phyloP scores from a whole-genome alignment of 176 grass and related monocot species.

The Poa pratensis region DNA sequence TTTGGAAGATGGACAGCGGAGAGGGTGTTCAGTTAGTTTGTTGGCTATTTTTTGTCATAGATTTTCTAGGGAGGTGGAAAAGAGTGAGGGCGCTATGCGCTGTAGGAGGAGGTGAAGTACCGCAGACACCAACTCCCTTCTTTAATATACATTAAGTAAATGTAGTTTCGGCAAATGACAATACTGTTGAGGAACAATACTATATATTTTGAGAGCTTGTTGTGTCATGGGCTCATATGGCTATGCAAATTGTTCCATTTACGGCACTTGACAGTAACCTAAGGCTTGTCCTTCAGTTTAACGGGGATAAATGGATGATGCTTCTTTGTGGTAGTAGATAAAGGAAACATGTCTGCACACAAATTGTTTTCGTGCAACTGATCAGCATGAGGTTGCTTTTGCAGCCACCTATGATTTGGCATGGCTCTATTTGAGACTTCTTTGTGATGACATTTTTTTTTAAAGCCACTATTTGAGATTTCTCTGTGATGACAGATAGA shows the following conservation, averaged over 20 bases:
- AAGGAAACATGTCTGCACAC: neutral
- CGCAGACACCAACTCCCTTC: neutral
- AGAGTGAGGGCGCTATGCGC: neutral
- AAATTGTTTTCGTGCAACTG: constrained; percentile 8
- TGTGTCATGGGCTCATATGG: neutral
- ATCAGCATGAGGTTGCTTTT: neutral
- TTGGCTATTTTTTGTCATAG: neutral
- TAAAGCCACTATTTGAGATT: constrained; percentile 27
- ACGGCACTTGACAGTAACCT: neutral
- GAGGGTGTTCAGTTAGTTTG: neutral
- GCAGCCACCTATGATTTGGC: constrained; percentile 22
- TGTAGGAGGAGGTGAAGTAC: neutral
- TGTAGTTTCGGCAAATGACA: neutral
- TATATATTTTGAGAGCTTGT: neutral
- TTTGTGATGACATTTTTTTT: constrained; percentile 5
- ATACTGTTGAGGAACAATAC: neutral
- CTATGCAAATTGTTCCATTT: neutral
- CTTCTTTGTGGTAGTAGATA: neutral
- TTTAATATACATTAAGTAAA: neutral
- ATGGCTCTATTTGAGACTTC: constrained; percentile 33
- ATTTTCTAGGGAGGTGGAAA: neutral
- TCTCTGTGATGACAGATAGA: constrained; percentile 65
- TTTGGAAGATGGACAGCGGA: neutral
- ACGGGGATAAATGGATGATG: neutral
- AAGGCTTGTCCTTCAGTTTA: constrained; percentile 1